A percentile compares a stretch with the other conserved stretches of the same genome.
phyloP scores from a whole-genome alignment of 495 filamentous ascomycete genomes.

The Peziza echinospora region DNA sequence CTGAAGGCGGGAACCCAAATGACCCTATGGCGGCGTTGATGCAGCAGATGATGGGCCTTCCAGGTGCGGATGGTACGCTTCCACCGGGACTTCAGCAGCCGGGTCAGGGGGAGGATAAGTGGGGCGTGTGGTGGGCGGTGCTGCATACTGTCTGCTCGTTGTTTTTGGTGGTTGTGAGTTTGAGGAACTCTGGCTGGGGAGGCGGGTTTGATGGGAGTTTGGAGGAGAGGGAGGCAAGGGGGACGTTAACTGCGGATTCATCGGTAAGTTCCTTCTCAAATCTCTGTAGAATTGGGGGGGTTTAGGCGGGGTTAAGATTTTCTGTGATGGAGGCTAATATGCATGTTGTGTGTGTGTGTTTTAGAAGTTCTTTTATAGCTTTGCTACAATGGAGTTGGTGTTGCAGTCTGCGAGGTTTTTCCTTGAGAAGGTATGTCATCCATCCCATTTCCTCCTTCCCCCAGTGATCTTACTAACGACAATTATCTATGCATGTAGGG shows the following conservation, averaged over 20 bases:
- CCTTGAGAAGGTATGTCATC: conserved; percentile 15
- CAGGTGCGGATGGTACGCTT: conserved; percentile 5
- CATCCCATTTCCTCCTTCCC: neutral
- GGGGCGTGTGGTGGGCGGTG: conserved; percentile 14
- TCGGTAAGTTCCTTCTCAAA: no score
- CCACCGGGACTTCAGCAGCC: conserved; percentile 1
- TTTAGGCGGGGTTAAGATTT: no score
- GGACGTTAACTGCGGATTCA: no score
- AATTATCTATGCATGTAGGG: conserved; percentile 5
- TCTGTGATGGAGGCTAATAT: no score
- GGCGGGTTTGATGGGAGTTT: conserved; percentile 11
- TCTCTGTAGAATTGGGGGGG: no score
- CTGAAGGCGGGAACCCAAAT: conserved; percentile 2
- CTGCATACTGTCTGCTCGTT: conserved; percentile 11
- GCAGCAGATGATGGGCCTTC: conserved; percentile 13
- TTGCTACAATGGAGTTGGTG: conserved; percentile 17
- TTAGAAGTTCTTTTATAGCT: conserved; percentile 20
- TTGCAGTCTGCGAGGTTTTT: conserved; percentile 17
- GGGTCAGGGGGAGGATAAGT: conserved; percentile 5
- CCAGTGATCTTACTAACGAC: no score
- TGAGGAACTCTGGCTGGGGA: conserved; percentile 4
- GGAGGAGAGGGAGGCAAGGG: conserved; percentile 7
- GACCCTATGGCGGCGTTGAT: conserved; percentile 18
- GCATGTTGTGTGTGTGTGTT: no score
- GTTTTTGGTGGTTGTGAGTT: conserved; percentile 10